Percentiles rank a stretch among this genome's conserved stretches.
Evolutionary conservation across 2,329 filamentous ascomycete genomes (phyloP).

Genomic region (Falciphora oryzae): DNA sequence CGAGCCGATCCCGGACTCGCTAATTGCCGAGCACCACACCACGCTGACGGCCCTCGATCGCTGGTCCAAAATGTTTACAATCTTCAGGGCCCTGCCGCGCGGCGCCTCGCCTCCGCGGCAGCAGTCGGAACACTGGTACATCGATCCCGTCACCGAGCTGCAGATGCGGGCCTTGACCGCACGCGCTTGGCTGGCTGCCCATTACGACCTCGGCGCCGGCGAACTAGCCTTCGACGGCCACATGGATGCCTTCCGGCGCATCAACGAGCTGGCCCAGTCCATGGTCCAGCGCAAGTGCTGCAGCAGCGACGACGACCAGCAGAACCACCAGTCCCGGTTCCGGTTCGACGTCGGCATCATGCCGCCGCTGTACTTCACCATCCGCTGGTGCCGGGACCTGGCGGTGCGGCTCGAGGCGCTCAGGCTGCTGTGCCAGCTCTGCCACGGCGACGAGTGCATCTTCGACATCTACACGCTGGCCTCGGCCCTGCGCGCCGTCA

Average conservation of each 20-base stretch:
- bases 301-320: background rate
- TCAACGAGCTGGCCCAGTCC: slow-evolving; percentile 30
- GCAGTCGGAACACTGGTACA: background rate
- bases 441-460: slow-evolving; percentile 30
- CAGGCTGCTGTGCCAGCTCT: slow-evolving; percentile 26
- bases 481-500: slow-evolving; percentile 24
- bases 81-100: background rate
- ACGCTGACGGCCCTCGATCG: background rate
- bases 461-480: slow-evolving; percentile 30
- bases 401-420: slow-evolving; percentile 33
- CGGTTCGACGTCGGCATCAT: slow-evolving; percentile 38
- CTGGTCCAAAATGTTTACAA: slow-evolving; percentile 5
- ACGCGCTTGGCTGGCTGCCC: slow-evolving; percentile 26
- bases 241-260: slow-evolving; percentile 28
- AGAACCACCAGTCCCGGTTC: slow-evolving; percentile 22
- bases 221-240: slow-evolving; percentile 32
- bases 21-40: slow-evolving; percentile 10
- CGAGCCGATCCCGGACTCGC: slow-evolving; percentile 6
- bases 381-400: slow-evolving; percentile 35
- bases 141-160: slow-evolving; percentile 22
- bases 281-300: slow-evolving; percentile 14
- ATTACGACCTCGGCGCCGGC: slow-evolving; percentile 22
- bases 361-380: slow-evolving; percentile 36
- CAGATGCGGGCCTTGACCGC: slow-evolving; percentile 31
- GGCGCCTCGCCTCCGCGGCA: background rate